phyloP scores from a whole-genome alignment of 805 yeast species.

The Scheffersomyces spartinae region DNA sequence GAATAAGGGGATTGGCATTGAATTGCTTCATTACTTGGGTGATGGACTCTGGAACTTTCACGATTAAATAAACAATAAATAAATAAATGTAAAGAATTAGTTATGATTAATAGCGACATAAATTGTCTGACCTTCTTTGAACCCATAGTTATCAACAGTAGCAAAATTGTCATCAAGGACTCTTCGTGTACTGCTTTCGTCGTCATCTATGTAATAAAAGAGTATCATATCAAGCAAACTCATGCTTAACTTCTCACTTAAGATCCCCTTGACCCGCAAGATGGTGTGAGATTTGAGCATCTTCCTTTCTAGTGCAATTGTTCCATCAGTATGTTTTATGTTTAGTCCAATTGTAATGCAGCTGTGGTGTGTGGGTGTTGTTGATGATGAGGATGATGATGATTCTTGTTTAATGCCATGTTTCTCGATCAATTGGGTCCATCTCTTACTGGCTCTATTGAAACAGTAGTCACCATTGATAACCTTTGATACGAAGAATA shows the following conservation, averaged over 20 bases:
- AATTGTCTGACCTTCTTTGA: background rate
- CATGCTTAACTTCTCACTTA: slow-evolving; percentile 13
- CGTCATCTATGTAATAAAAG: slow-evolving; percentile 7
- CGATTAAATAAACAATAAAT: slow-evolving; percentile 21
- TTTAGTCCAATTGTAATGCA: slow-evolving; percentile 2
- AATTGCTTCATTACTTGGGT: slow-evolving; percentile 71
- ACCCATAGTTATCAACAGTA: background rate
- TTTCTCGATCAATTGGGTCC: slow-evolving; percentile 29
- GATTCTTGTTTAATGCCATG: slow-evolving; percentile 15
- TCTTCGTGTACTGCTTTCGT: slow-evolving; percentile 12
- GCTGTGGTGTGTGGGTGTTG: background rate
- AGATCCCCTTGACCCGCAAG: slow-evolving; percentile 20
- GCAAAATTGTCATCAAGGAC: slow-evolving; percentile 9
- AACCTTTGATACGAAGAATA: slow-evolving; percentile 50
- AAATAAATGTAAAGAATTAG: background rate
- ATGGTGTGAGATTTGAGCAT: slow-evolving; percentile 18
- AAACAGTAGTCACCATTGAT: slow-evolving; percentile 12
- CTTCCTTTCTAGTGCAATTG: slow-evolving; percentile 4
- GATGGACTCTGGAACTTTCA: slow-evolving; percentile 76
- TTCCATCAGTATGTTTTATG: slow-evolving; percentile 5
- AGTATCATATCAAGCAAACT: slow-evolving; percentile 10
- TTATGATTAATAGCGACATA: background rate
- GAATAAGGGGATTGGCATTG: slow-evolving; percentile 87
- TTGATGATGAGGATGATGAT: background rate
- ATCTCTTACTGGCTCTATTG: slow-evolving; percentile 15